Evolutionary conservation across 164 flowering plant genomes (phyloP), one percentile per base, ranked within the genome.

Genomic region (Santalum album): DNA sequence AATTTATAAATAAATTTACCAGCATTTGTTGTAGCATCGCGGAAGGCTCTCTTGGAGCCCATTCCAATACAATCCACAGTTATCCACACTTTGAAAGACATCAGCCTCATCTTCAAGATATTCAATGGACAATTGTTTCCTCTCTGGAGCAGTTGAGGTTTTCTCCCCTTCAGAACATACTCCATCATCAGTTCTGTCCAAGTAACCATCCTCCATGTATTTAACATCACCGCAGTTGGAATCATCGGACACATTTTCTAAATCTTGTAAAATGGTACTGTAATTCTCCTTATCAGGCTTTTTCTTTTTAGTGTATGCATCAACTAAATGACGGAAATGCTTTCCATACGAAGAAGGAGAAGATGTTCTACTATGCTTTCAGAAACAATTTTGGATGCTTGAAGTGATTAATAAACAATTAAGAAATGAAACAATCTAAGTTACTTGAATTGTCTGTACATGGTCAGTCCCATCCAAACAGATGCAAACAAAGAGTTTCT

Each of bases 61-160:
- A n/a, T n/a, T n/a, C n/a, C n/a, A 24, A 25, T 85, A 90, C 97
- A 95, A 70, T 83, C 95, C 67, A n/a, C 88, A 73, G 59, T 85
- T 91, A 78, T 90, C 79, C 25, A 75, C 92, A 59, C 57, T 60
- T 58, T 66, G 68, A n/a, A 75, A 60, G 27, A 54, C 50, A 52
- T 90, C 96, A 65, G 70, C 63, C 55, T 85, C 97, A 70, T 85
- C 82, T 79, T 90, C 97, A 65, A 87, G 65, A 69, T 64, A 85
- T 52, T 85, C 87, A 55, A 85, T 82, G 12, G 96, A 72, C 78
- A 84, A 21, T 46, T 75, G 64, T 39, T 62, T 76, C 53, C 51
- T 76, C 65, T 57, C 59, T 35, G 66, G 63, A 64, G 64, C 23
- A 53, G 32, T 48, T 59, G 39, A 54, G 50, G 24, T 39, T 55